A percentile compares a stretch with the other conserved stretches of the same genome.
These are phyloP conservation scores for Malassezia cuniculi DNA, from an alignment of 1,284 basidiomycete species.

Conservation along the genomic window DNA sequence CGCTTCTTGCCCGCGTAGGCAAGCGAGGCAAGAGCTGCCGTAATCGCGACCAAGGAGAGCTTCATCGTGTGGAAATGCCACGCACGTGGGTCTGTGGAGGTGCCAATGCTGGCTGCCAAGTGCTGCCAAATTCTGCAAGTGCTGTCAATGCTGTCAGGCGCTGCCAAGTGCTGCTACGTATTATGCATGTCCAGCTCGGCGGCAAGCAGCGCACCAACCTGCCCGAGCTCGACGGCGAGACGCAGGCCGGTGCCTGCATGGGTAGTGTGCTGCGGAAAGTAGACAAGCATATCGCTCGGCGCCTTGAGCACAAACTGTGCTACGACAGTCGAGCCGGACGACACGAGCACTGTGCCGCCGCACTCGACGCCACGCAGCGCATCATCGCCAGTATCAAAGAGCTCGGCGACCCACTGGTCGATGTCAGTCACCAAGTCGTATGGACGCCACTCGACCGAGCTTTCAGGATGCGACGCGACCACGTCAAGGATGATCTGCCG, in stretches of 20 bases:
- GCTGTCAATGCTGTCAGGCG: too few relatives aligned
- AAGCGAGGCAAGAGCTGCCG: too few relatives aligned
- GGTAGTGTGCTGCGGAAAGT: constrained; percentile 9
- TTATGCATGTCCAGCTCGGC: constrained; percentile 1
- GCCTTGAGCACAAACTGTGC: constrained; percentile 8
- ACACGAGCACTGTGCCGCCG: constrained; percentile 9
- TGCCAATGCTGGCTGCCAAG: too few relatives aligned
- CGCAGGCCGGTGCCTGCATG: constrained; percentile 3
- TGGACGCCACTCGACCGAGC: constrained; percentile 3
- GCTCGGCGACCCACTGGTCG: constrained; percentile 2
- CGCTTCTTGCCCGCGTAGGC: too few relatives aligned
- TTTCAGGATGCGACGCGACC: too few relatives aligned
- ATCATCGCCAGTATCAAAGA: constrained; percentile 4
- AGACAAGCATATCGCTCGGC: constrained; percentile 8
- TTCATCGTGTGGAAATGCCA: too few relatives aligned
- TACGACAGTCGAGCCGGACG: background rate
- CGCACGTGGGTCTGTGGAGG: too few relatives aligned
- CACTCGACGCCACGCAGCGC: background rate
- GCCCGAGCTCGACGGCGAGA: constrained; percentile 10
- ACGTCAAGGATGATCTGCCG: too few relatives aligned
- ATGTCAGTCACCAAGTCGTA: constrained; percentile 5
- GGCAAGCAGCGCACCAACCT: constrained; percentile 4
- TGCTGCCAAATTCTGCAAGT: too few relatives aligned
- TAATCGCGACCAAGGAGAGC: too few relatives aligned
- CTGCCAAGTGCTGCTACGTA: too few relatives aligned